Base-by-base conservation (phyloP, 306 rosid species). In the Quercus berberidifolia region DNA sequence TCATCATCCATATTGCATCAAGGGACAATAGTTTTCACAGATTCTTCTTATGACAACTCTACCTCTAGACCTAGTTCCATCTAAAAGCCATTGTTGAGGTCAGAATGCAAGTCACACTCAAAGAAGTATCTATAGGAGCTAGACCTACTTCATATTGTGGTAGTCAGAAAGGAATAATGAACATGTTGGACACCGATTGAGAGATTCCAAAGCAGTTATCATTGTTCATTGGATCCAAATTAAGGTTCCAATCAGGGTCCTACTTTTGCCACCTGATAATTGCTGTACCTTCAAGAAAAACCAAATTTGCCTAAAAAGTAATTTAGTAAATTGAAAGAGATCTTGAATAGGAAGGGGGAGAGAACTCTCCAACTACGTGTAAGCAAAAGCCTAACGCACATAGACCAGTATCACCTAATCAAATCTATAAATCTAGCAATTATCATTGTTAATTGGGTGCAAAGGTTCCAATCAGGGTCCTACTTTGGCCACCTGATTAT, bases 401-500 rank as follows among this genome's bases (percentile, higher is more conserved):
- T 3, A 49, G 54, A 11, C 54, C 15, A 13, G 54, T 12, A 49
- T 49, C 54, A 49, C 54, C 0, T 12, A 49, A 49, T 49, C 12
- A 13, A 49, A 49, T 49, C 17, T 49, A 49, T 49, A 49, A 49
- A 49, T 41, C 46, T 41, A 43, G 17, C 17, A 15, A 57, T 35
- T 12, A 51, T 19, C 17, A 23, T 67, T 56, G 60, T 14, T 78
- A 12, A 31, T 28, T 55, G 83, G 73, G 74, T 64, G 54, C 77
- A n/a, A 74, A 30, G 35, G 3, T 55, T 60, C 77, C 64, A 11
- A 35, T 26, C 6, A 26, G 20, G 69, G 77, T 74, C 31, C 23
- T 54, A 20, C 57, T 70, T 26, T 63, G 79, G 59, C 75, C 78
- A 78, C 73, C 64, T 74, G 75, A 67, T 41, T 67, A 46, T 35